Evolutionary conservation across 2,329 filamentous ascomycete species (phyloP).

Genomic region (Akanthomyces muscarius): DNA sequence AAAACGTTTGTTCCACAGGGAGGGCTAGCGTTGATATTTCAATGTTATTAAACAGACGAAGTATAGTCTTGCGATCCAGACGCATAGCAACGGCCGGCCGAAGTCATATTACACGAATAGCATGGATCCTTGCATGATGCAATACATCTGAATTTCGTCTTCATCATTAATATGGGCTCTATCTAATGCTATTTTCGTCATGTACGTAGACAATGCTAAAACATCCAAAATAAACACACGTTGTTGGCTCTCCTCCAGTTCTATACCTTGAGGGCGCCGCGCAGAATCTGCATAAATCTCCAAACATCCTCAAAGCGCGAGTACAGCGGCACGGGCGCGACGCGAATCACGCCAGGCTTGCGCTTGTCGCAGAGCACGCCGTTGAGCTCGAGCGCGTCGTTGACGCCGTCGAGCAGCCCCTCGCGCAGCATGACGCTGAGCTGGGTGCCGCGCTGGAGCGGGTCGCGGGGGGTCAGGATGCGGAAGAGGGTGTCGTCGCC

Average conservation of each 20-base stretch:
- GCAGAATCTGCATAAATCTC: constrained; percentile 42
- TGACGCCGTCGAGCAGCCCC: constrained; percentile 67
- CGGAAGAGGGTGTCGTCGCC: constrained; percentile 41
- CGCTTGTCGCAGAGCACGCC: constrained; percentile 79
- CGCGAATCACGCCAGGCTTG: constrained; percentile 78
- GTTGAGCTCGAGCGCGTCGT: constrained; percentile 57
- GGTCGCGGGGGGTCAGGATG: constrained; percentile 67
- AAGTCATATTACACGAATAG: background rate
- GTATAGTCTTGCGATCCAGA: background rate
- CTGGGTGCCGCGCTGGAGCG: constrained; percentile 69
- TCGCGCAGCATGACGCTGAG: constrained; percentile 67
- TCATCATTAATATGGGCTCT: background rate
- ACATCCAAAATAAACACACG: background rate
- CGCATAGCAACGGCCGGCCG: background rate
- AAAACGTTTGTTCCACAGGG: background rate
- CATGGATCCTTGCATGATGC: background rate
- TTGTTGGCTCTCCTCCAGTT: background rate
- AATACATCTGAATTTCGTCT: background rate
- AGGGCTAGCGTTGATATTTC: background rate
- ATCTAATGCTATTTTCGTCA: background rate
- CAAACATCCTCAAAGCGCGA: constrained; percentile 72
- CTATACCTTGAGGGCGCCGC: constrained; percentile 29
- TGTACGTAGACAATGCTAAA: background rate
- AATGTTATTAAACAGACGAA: too few species aligned
- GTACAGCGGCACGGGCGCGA: constrained; percentile 81